A percentile compares a stretch with the other conserved stretches of the same genome.
Evolutionary conservation across 176 grass and related monocot genomes (phyloP).

Genomic region (Juncus inflexus): DNA sequence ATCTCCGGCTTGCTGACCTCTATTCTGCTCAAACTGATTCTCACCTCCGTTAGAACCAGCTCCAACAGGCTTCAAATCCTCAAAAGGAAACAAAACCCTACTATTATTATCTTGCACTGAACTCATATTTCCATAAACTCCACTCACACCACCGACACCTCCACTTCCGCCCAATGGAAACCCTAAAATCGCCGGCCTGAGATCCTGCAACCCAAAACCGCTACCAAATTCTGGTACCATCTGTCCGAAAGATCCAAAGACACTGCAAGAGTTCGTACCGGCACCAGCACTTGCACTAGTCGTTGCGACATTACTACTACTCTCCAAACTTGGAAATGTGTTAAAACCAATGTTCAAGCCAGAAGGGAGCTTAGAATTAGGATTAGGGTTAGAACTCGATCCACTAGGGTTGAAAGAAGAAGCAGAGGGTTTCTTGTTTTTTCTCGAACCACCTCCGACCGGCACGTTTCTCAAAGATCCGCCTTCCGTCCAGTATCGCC

Average conservation of each 20-base stretch:
- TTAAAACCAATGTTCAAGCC: constrained; percentile 29
- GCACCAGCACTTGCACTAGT: constrained; percentile 13
- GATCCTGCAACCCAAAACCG: constrained; percentile 27
- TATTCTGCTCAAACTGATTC: constrained; percentile 25
- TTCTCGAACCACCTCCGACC: constrained; percentile 25
- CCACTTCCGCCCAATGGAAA: constrained; percentile 22
- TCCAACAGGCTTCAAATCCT: constrained; percentile 26
- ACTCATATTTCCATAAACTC: constrained; percentile 21
- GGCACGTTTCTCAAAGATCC: constrained; percentile 23
- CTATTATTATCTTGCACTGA: constrained; percentile 16
- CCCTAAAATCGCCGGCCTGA: constrained; percentile 23
- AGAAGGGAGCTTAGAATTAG: constrained; percentile 20
- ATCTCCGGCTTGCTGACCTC: constrained; percentile 11
- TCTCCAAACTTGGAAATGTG: constrained; percentile 21
- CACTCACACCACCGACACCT: constrained; percentile 14
- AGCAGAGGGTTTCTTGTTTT: constrained; percentile 30
- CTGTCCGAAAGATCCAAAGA: constrained; percentile 23
- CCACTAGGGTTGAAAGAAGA: constrained; percentile 14
- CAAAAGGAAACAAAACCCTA: constrained; percentile 26
- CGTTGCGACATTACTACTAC: constrained; percentile 18
- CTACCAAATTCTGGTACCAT: constrained; percentile 6
- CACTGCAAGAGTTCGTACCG: constrained; percentile 8
- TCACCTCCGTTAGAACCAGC: constrained; percentile 4
- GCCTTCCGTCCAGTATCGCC: constrained; percentile 27
- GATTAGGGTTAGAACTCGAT: constrained; percentile 15